These are phyloP conservation scores for Bacidia gigantensis DNA, from an alignment of 495 filamentous ascomycete species.

Conservation along the genomic window DNA sequence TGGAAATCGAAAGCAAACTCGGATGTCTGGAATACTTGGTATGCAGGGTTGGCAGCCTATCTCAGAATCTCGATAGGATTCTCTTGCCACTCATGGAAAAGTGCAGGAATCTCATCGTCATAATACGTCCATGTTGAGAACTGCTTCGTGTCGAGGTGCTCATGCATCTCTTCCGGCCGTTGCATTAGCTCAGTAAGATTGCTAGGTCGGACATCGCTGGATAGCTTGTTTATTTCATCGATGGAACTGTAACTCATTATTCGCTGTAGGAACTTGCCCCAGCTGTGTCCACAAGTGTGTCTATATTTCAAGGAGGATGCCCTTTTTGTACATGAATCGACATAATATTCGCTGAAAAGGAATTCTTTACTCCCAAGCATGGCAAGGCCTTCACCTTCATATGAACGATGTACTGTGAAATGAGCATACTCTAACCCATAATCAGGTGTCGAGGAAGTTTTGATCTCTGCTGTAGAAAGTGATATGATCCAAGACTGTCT, in stretches of 20 bases:
- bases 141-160: background rate
- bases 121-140: background rate
- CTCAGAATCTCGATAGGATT: background rate
- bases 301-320: background rate
- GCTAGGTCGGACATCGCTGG: background rate
- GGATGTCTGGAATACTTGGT: no score
- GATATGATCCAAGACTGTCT: background rate
- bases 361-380: background rate
- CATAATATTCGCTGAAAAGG: background rate
- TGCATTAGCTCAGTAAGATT: background rate
- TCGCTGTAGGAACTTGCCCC: background rate
- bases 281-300: background rate
- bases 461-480: background rate
- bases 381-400: background rate
- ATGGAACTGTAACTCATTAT: background rate
- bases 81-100: background rate
- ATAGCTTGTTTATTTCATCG: background rate
- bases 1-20: no score
- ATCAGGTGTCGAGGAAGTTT: background rate
- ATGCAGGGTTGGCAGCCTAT: no score
- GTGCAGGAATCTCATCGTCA: background rate
- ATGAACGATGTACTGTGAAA: background rate
- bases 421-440: background rate
- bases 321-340: background rate
- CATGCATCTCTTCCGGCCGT: background rate